phyloP scores from a whole-genome alignment of 2,329 filamentous ascomycete species.

The Verticillium klebahnii region DNA sequence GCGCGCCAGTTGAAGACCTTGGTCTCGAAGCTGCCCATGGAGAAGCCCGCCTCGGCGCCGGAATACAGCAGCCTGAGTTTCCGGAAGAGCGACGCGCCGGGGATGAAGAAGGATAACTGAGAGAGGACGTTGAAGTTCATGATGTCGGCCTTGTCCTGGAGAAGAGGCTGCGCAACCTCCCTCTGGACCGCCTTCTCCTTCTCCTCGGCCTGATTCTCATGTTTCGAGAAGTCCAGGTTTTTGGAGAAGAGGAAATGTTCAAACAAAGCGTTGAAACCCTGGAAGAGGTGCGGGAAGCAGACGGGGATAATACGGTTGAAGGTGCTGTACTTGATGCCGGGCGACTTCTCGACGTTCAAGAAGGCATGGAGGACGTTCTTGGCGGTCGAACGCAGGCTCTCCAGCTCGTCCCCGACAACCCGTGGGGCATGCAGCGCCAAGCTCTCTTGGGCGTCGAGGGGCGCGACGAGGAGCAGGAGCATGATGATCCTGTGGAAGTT shows the following conservation, averaged over 20 bases:
- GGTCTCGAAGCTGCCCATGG: constrained; percentile 71
- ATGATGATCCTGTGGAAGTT: constrained; percentile 68
- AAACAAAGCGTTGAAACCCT: constrained; percentile 63
- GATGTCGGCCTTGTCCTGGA: constrained; percentile 53
- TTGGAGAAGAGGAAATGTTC: constrained; percentile 73
- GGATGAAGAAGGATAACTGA: constrained; percentile 70
- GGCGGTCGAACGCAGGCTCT: constrained; percentile 55
- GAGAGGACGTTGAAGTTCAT: constrained; percentile 60
- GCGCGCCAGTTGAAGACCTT: constrained; percentile 75
- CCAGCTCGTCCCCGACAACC: constrained; percentile 50
- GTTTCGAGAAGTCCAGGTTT: constrained; percentile 61
- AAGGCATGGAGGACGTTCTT: constrained; percentile 64
- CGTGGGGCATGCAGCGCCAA: constrained; percentile 57
- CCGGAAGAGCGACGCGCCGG: constrained; percentile 59
- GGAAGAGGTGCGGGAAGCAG: constrained; percentile 62
- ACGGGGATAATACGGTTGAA: constrained; percentile 57
- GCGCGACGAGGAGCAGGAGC: constrained; percentile 63
- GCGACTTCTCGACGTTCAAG: constrained; percentile 57
- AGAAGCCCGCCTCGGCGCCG: constrained; percentile 67
- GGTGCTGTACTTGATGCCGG: constrained; percentile 56
- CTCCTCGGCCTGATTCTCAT: constrained; percentile 23
- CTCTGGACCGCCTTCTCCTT: constrained; percentile 5
- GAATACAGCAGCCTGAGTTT: constrained; percentile 65
- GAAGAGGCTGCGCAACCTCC: constrained; percentile 39
- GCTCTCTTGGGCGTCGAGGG: constrained; percentile 60